Evolutionary conservation across 2,329 filamentous ascomycete species (phyloP), one percentile per base, ranked within the genome.

Genomic region (Neocatenulostroma microsporum): DNA sequence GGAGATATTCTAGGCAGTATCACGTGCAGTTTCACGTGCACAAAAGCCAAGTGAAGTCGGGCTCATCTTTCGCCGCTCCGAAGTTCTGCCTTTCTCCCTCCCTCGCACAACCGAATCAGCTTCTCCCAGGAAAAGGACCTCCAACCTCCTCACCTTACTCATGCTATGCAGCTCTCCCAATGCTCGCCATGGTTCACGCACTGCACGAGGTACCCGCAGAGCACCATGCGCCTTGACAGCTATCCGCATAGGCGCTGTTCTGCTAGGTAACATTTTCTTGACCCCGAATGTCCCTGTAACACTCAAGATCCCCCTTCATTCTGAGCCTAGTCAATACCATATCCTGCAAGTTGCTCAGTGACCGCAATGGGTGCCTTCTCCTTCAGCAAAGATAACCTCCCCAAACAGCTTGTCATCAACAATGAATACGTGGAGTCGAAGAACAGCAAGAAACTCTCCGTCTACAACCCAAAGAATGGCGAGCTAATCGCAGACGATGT

Each of bases 381-480:
- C 5, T 48, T 46, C 33, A 44, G 37, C 41, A 46, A 42, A 36
- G 31, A 37, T 27, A 63, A 62, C 30, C 51, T 66, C 5, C 60
- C 58, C 4, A 60, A 60, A 46, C 53, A 62, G 28, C 49, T 62
- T 29, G 60, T 62, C 44, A 61, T 63, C 50, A 49, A 49, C 42
- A 45, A 45, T 30, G 41, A 63, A 51, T 49, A 47, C 30, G 35
- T 45, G 13, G 29, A 45, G 24, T 41, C 40, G 5, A 34, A 40
- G 11, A 63, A 54, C 47, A 36, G 53, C 13, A 65, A 67, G 48
- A 73, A 67, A 40, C 60, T 73, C 20, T 58, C 63, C 8, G 51
- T 72, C 4, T 54, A 61, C 52, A 73, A 70, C 43, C 71, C 72
- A 10, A 66, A 63, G 32, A 63, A 73, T 47, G 65, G 62, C 29